Base-by-base conservation (phyloP, 768 basidiomycete species). In the Leccinum uliginosum region DNA sequence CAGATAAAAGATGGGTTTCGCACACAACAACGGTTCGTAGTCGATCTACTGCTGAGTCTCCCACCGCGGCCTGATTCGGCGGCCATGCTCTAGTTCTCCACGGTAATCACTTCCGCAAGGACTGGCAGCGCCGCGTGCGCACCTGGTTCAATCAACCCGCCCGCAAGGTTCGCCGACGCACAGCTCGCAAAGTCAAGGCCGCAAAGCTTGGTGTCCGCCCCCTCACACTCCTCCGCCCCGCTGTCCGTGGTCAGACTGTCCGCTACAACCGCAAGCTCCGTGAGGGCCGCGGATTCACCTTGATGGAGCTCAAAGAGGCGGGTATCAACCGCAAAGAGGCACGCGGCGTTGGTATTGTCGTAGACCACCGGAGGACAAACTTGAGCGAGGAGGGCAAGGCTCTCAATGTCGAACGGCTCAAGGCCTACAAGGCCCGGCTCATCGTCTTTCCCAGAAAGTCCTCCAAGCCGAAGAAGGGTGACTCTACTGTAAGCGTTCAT, bases 91-190 rank as follows among this genome's bases (percentile, higher is more conserved):
- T 48, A 90, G 91, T 91, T 79, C 91, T 96, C 75, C 93, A 85
- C 78, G 83, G 76, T 67, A 94, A 94, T 77, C 93, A 97, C 75
- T 94, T 94, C 84, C 91, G 86, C 81, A 98, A 98, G 86, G 95
- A 98, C 75, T 98, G 95, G 95, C 96, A 98, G 76, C 83, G 87
- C 71, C 89, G 89, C 63, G 93, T 96, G 67, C 88, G 88, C 76
- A 96, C 93, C 71, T 94, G 95, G 95, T 98, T 98, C 74, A 91
- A 98, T 81, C 97, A 99, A 78, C 93, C 97, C 56, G 96, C 95
- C 50, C 90, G 91, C 73, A 98, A 98, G 80, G 89, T 94, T 74
- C 90, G 92, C 74, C 84, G 97, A 73, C 90, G 97, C 74, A 86
- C 80, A 48, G 93, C 94, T 45, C 91, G 97, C 77, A 88, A 93